A percentile compares a stretch with the other conserved stretches of the same genome.
Conservation (phyloP, 2,329 filamentous ascomycete genomes). For the Aspergillus oerlinghausenensis region DNA sequence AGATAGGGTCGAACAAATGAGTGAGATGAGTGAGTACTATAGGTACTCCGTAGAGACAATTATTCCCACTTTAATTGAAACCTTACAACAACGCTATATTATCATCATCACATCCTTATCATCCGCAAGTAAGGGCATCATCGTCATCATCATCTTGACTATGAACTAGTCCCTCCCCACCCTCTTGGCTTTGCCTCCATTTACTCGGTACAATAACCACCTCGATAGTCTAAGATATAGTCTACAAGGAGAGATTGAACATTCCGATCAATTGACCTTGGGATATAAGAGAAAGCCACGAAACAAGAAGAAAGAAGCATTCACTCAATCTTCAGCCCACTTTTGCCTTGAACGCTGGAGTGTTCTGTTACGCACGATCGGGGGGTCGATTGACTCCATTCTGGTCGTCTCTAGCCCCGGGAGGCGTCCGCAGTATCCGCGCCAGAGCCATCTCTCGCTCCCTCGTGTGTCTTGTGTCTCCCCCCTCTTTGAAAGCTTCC, state of each 20-base stretch:
- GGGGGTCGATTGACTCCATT: neutral
- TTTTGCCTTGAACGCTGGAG: neutral
- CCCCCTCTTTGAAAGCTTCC: constrained; percentile 3
- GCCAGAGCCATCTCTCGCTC: constrained; percentile 7
- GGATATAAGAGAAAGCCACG: neutral
- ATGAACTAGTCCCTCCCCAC: neutral
- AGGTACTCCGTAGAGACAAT: too few relatives aligned
- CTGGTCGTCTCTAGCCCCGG: neutral
- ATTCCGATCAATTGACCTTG: neutral
- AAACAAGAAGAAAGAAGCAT: neutral
- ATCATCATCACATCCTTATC: neutral
- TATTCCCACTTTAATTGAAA: neutral
- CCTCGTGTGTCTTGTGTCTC: neutral
- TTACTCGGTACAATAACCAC: neutral
- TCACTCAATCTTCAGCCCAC: neutral
- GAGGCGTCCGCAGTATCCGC: constrained; percentile 13
- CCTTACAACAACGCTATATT: neutral
- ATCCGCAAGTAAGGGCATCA: neutral
- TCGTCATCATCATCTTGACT: neutral
- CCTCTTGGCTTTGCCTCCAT: neutral
- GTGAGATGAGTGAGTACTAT: neutral
- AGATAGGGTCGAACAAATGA: neutral
- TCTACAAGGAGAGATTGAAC: neutral
- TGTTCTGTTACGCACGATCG: constrained; percentile 6
- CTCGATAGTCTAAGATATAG: neutral